A percentile compares a stretch with the other conserved stretches of the same genome.
Evolutionary conservation across 805 yeast species (phyloP).

Genomic region (Ogataea paraovalis): DNA sequence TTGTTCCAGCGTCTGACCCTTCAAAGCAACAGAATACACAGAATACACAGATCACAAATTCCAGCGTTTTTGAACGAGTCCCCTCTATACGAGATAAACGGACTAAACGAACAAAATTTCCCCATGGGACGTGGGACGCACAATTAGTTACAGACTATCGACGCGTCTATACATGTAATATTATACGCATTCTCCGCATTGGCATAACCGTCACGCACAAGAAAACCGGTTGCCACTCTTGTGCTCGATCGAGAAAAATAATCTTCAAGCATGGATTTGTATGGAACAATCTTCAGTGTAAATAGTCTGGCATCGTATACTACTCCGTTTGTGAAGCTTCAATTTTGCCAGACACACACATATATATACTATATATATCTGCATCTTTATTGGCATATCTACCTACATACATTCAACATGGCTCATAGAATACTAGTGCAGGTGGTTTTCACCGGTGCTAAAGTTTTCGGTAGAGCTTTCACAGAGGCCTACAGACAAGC

Average conservation of each 20-base stretch:
- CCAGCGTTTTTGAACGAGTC: neutral
- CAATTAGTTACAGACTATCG: neutral
- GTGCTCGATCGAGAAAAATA: neutral
- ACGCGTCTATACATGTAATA: neutral
- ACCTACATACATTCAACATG: conserved; percentile 31
- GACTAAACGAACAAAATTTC: conserved; percentile 1
- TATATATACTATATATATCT: neutral
- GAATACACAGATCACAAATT: neutral
- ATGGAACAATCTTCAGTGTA: no score
- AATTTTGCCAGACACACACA: neutral
- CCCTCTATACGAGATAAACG: conserved; percentile 2
- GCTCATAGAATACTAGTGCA: conserved; percentile 90
- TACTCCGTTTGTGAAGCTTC: no score
- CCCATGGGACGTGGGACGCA: neutral
- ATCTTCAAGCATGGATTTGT: neutral
- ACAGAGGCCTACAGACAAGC: conserved; percentile 97
- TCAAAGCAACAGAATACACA: no score
- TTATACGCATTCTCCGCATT: neutral
- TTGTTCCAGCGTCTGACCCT: no score
- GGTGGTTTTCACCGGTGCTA: conserved; percentile 90
- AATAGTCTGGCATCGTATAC: no score
- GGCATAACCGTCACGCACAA: neutral
- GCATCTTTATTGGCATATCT: neutral
- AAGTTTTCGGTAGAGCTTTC: conserved; percentile 93
- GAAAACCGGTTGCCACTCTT: neutral